Percentiles rank a stretch among this genome's conserved stretches.
Evolutionary conservation across 257 asterid species (phyloP).

Genomic region (Solanum verrucosum): DNA sequence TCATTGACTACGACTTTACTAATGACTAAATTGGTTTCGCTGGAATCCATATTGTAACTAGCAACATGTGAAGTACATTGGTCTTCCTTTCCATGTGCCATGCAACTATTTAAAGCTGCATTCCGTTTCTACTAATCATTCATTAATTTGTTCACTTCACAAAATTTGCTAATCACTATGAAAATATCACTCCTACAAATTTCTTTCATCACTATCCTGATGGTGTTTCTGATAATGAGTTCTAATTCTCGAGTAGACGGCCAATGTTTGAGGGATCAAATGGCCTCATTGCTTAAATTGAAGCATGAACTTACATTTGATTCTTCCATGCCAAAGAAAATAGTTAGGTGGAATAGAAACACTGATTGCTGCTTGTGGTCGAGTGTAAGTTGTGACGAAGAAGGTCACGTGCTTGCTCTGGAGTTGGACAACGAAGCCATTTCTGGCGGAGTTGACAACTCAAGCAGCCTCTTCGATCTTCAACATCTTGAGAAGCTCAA

Average conservation of each 20-base stretch:
- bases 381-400: conserved; percentile 42
- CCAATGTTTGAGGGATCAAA: conserved; percentile 11
- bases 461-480: conserved; percentile 30
- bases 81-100: too few relatives aligned
- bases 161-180: background rate
- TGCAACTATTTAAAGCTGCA: too few relatives aligned
- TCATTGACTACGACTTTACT: background rate
- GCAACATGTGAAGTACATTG: too few relatives aligned
- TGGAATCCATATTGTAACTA: too few relatives aligned
- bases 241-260: background rate
- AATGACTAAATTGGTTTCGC: background rate
- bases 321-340: background rate
- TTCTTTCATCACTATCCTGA: background rate
- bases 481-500: conserved; percentile 31
- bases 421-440: conserved; percentile 30
- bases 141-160: too few relatives aligned
- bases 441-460: conserved; percentile 22
- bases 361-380: conserved; percentile 49
- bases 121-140: too few relatives aligned
- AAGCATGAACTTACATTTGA: background rate
- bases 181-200: background rate
- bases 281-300: conserved; percentile 1
- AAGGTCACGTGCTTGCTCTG: conserved; percentile 35
- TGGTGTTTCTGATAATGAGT: too few relatives aligned
- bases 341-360: conserved; percentile 24